Conservation (phyloP, 345 rosid species). For the Aethionema arabicum region DNA sequence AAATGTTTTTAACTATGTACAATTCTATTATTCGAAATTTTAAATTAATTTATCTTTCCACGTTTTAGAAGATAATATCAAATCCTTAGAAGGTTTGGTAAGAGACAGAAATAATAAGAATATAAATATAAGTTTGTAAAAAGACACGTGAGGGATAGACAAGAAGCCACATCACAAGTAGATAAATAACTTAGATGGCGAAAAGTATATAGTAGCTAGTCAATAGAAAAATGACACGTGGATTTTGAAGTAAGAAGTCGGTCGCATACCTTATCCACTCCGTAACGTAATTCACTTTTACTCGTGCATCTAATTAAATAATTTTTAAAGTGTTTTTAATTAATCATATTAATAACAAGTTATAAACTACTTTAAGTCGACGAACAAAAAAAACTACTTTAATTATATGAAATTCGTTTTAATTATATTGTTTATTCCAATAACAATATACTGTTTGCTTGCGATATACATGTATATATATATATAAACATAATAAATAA, state of each 20-base stretch:
- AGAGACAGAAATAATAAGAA: constrained; percentile 16
- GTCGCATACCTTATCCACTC: constrained; percentile 6
- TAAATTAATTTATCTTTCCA: background rate
- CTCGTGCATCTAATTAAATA: constrained; percentile 19
- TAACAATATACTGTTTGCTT: too few relatives aligned
- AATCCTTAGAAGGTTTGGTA: constrained; percentile 10
- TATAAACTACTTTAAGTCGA: background rate
- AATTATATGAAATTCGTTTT: constrained; percentile 21
- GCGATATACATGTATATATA: too few relatives aligned
- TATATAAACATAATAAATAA: too few relatives aligned
- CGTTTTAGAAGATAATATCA: constrained; percentile 28
- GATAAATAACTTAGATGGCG: constrained; percentile 4
- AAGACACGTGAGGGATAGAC: constrained; percentile 13
- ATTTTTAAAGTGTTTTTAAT: constrained; percentile 20
- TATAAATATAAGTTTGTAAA: background rate
- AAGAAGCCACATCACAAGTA: constrained; percentile 12
- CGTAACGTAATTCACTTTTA: constrained; percentile 33
- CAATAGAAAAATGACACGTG: constrained; percentile 36
- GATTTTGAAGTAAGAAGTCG: constrained; percentile 24
- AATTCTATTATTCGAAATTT: background rate
- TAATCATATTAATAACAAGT: constrained; percentile 3
- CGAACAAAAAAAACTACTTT: constrained; percentile 14
- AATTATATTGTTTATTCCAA: constrained; percentile 15
- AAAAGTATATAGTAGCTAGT: constrained; percentile 6
- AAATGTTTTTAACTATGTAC: too few relatives aligned